Evolutionary conservation across 805 yeast species (phyloP), one percentile per base, ranked within the genome.

Genomic region (Candida broadrunensis): DNA sequence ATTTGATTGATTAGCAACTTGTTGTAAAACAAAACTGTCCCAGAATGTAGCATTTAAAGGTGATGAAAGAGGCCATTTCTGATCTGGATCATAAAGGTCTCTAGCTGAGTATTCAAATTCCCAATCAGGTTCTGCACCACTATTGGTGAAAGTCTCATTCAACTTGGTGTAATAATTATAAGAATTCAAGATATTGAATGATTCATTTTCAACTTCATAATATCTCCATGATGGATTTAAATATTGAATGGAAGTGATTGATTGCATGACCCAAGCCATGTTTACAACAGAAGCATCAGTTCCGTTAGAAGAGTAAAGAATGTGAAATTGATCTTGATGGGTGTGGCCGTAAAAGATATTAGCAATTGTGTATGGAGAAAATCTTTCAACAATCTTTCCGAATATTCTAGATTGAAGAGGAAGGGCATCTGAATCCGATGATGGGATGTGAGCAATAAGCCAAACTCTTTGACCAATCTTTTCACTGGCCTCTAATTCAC

Each of bases 1-100:
- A 48, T 75, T 62, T 35, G 63, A 46, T 39, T 46, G 45, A 35
- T 58, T 52, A 34, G 67, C 63, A 47, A 83, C 65, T 29, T 61
- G 59, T 21, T 63, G 57, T 3, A 82, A 75, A 14, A 80, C 82
- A 37, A 47, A 27, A 17, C 35, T 57, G 42, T 80, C 78, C 88
- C 88, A 80, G 66, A 81, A 82, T n/a, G 80, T 73, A 15, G 79
- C 88, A 53, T 82, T 83, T 52, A 82, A 69, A 11, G 88, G 86
- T 12, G 83, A 67, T 6, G 55, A 46, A 12, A 42, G 48, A 16
- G 88, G 87, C 88, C 88, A 83, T 13, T 63, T 54, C 3, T 62
- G 58, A 11, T 70, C 55, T 15, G 76, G 65, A 39, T 73, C 76
- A 45, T 79, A 83, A 2, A 70, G 63, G 1, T 74, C 78, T 58